Percentiles rank a stretch among this genome's conserved stretches.
Conservation (phyloP, 495 filamentous ascomycete genomes). For the Tetracladium setigerum region DNA sequence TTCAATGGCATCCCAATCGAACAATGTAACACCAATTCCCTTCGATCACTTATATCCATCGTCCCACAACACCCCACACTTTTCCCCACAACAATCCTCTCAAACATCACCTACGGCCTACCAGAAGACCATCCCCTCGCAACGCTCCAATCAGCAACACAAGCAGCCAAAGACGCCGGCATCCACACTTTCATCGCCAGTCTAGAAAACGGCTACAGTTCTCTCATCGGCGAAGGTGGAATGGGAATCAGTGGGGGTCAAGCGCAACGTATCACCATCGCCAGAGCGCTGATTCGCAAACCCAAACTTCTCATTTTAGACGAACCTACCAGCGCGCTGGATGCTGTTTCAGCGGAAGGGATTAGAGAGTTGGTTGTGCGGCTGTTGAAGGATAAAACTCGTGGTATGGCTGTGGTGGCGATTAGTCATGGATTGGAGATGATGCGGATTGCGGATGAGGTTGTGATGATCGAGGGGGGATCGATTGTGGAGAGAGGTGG, state of each 20-base stretch:
- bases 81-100: slow-evolving; percentile 62
- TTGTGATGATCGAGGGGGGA: slow-evolving; percentile 65
- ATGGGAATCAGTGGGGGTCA: slow-evolving; percentile 74
- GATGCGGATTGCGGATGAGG: slow-evolving; percentile 68
- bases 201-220: slow-evolving; percentile 69
- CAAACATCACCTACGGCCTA: slow-evolving; percentile 80
- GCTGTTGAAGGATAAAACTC: slow-evolving; percentile 37
- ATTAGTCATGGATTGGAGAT: slow-evolving; percentile 77
- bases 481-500: slow-evolving; percentile 56
- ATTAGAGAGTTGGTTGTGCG: slow-evolving; percentile 55
- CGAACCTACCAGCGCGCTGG: slow-evolving; percentile 79
- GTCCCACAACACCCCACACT: slow-evolving; percentile 75
- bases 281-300: slow-evolving; percentile 63
- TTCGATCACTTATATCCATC: slow-evolving; percentile 63
- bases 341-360: slow-evolving; percentile 57
- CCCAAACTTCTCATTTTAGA: slow-evolving; percentile 75
- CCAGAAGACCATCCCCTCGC: slow-evolving; percentile 26
- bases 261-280: slow-evolving; percentile 74
- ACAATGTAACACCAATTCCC: slow-evolving; percentile 47
- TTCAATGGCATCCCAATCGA: slow-evolving; percentile 48
- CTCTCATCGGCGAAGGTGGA: slow-evolving; percentile 71
- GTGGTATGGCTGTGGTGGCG: slow-evolving; percentile 51
- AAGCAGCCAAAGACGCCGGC: slow-evolving; percentile 58
- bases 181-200: slow-evolving; percentile 74
- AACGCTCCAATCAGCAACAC: slow-evolving; percentile 39